Evolutionary conservation across 2,329 filamentous ascomycete species (phyloP).

Genomic region (Dothidotthia symphoricarpi): DNA sequence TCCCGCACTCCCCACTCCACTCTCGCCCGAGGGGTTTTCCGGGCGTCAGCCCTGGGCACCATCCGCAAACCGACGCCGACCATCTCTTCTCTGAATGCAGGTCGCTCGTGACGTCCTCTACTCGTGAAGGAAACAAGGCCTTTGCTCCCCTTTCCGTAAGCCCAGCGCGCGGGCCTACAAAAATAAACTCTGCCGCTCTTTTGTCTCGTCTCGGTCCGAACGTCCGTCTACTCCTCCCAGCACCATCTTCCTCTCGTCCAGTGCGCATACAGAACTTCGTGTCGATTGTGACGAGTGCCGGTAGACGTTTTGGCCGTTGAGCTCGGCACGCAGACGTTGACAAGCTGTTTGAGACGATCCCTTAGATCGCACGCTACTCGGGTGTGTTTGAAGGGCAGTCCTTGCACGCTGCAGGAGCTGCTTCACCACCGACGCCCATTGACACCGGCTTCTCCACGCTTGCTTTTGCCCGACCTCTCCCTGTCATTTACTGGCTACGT

Average conservation of each 20-base stretch:
- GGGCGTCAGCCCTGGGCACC: constrained; percentile 23
- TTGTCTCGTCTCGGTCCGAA: constrained; percentile 37
- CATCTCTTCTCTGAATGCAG: constrained; percentile 14
- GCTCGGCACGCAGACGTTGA: constrained; percentile 33
- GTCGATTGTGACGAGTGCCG: constrained; percentile 32
- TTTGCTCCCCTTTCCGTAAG: constrained; percentile 19
- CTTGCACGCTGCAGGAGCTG: constrained; percentile 2
- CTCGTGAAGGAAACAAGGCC: constrained; percentile 8
- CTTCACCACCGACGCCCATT: constrained; percentile 28
- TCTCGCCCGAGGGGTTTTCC: constrained; percentile 27
- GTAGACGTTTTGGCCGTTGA: constrained; percentile 32
- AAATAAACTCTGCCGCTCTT: constrained; percentile 33
- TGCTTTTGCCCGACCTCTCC: constrained; percentile 30
- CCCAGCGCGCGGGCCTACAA: constrained; percentile 29
- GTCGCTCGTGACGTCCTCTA: constrained; percentile 23
- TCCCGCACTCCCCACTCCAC: constrained; percentile 24
- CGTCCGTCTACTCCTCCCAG: constrained; percentile 36
- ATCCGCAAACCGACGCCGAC: constrained; percentile 18
- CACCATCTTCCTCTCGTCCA: constrained; percentile 33
- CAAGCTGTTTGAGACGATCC: constrained; percentile 38
- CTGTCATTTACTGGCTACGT: constrained; percentile 34
- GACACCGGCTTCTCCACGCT: constrained; percentile 36
- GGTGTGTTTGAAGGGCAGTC: too few relatives aligned
- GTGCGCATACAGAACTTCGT: constrained; percentile 23
- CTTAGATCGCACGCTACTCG: constrained; percentile 14